phyloP scores from a whole-genome alignment of 2,329 filamentous ascomycete species.

The Ophiocordyceps polyrhachis-furcata region DNA sequence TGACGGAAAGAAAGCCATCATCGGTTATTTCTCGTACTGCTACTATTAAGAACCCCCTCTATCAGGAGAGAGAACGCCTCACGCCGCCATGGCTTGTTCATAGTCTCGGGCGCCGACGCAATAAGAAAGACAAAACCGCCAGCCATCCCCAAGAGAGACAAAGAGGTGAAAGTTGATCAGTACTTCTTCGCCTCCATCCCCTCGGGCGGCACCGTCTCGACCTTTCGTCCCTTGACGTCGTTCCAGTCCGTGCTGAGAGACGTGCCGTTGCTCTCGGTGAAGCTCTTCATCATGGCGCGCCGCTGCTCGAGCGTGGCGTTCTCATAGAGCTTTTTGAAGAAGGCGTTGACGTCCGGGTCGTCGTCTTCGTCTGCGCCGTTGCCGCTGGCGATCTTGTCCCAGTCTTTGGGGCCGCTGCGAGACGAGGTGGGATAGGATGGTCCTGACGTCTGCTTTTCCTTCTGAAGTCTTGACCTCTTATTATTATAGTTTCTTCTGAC shows the following conservation, averaged over 20 bases:
- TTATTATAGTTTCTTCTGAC: too few relatives aligned
- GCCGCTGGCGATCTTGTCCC: slow-evolving; percentile 54
- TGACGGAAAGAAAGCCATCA: too few relatives aligned
- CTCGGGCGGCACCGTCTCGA: slow-evolving; percentile 57
- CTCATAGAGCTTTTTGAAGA: slow-evolving; percentile 84
- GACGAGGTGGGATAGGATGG: slow-evolving; percentile 78
- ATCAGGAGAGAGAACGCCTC: too few relatives aligned
- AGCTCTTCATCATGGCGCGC: slow-evolving; percentile 97
- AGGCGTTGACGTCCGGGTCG: slow-evolving; percentile 51
- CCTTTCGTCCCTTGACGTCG: slow-evolving; percentile 53
- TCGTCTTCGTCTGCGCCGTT: slow-evolving; percentile 38
- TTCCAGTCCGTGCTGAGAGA: slow-evolving; percentile 82
- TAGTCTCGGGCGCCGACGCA: too few relatives aligned
- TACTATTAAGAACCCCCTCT: too few relatives aligned
- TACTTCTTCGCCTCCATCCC: slow-evolving; percentile 64
- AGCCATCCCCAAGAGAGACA: too few relatives aligned
- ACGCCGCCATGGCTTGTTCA: too few relatives aligned
- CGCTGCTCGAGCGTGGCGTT: slow-evolving; percentile 59
- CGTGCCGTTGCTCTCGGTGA: slow-evolving; percentile 83
- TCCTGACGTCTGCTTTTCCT: too few relatives aligned
- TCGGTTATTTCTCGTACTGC: too few relatives aligned
- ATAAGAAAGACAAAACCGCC: too few relatives aligned
- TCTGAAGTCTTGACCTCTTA: too few relatives aligned
- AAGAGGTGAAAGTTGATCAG: slow-evolving; percentile 11
- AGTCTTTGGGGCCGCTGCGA: slow-evolving; percentile 66